These are phyloP conservation scores for Schwanniomyces sp. DNA, from an alignment of 805 yeast genomes.

Conservation along the genomic window DNA sequence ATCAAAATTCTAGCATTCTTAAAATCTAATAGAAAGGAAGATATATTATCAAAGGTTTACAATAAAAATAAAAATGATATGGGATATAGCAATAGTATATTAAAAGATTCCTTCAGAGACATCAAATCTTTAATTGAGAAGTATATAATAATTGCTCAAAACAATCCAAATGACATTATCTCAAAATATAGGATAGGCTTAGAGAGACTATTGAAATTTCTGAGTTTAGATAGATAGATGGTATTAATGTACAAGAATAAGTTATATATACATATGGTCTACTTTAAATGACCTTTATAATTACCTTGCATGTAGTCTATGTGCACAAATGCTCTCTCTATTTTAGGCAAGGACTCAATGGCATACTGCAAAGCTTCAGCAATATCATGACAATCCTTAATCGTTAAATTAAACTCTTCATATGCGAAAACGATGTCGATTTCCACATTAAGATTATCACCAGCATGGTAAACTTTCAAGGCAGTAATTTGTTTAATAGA, in stretches of 20 bases:
- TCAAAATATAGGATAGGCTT: slow-evolving; percentile 28
- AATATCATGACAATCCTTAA: slow-evolving; percentile 74
- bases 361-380: slow-evolving; percentile 84
- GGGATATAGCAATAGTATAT: slow-evolving; percentile 2
- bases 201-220: slow-evolving; percentile 2
- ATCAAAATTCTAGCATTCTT: slow-evolving; percentile 22
- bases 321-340: slow-evolving; percentile 82
- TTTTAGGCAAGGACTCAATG: slow-evolving; percentile 71
- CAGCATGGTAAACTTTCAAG: slow-evolving; percentile 73
- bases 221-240: neutral
- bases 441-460: slow-evolving; percentile 74
- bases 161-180: slow-evolving; percentile 28
- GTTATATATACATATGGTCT: neutral
- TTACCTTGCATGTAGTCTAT: slow-evolving; percentile 59
- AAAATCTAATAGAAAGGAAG: neutral
- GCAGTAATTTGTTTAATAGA: slow-evolving; percentile 64
- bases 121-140: slow-evolving; percentile 24
- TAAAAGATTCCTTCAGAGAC: slow-evolving; percentile 9
- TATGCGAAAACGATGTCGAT: slow-evolving; percentile 61
- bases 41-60: slow-evolving; percentile 3
- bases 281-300: slow-evolving; percentile 40
- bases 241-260: neutral
- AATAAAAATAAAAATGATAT: neutral
- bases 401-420: slow-evolving; percentile 43
- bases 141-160: slow-evolving; percentile 26